Base-by-base conservation (phyloP, 345 rosid species). In the Balakata baccata region DNA sequence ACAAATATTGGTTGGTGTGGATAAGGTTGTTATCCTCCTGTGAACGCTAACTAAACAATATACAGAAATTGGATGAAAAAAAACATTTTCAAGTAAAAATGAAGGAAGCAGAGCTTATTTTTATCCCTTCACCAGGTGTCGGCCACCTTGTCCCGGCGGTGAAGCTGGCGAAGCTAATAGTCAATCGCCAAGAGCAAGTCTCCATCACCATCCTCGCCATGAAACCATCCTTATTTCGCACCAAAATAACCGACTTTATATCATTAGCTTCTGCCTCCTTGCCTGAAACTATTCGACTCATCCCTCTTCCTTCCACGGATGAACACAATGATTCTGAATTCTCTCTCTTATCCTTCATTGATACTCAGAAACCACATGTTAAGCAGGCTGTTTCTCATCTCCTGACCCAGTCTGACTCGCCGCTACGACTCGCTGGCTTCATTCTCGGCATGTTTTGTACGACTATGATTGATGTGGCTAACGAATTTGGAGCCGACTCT, bases 41-140 rank as follows among this genome's bases (percentile, higher is more conserved):
- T 29, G 34, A 29, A 29, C 34, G 2, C 34, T 29, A 29, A 29
- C 34, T 29, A 29, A 29, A 29, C 34, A 29, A 29, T 29, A 29
- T 29, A 29, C 34, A 29, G 2, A 29, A 29, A 2, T 29, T 29
- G 34, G 53, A 8, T 58, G 16, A 58, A 22, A 13, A 11, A 29
- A 29, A 29, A 29, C 1, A 29, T 29, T 1, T 29, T 29, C 34
- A 29, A 29, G 2, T 2, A 54, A 17, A 63, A 67, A 69, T 69
- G 58, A 45, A 25, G 67, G 29, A 17, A 46, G 17, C 56, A 46
- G 67, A 64, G 64, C 39, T 64, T 10, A 11, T 73, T 12, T 29
- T 73, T 25, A 73, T 63, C 52, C 76, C 76, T n/a, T 50, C 61
- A 37, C 71, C 77, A 7, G 71, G 71, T 6, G 60, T 66, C 34